These are phyloP conservation scores for Barbarea vulgaris DNA, from an alignment of 345 rosid species.

Conservation along the genomic window DNA sequence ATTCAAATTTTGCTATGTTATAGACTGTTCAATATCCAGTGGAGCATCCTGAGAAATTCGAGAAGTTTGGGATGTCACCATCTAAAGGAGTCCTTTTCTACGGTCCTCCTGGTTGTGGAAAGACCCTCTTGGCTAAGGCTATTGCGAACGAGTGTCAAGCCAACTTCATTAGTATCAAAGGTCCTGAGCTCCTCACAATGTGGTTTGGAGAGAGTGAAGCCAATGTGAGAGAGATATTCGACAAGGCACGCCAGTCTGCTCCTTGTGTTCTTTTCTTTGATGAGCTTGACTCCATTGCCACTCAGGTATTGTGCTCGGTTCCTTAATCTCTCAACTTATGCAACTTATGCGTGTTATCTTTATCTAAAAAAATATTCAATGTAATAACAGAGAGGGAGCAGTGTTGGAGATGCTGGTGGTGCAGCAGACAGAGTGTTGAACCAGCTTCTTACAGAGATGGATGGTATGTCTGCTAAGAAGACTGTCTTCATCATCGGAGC, in stretches of 20 bases:
- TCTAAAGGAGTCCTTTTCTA: constrained; percentile 76
- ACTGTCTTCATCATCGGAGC: constrained; percentile 71
- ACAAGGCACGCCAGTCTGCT: constrained; percentile 72
- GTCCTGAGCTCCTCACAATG: constrained; percentile 76
- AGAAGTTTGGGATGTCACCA: constrained; percentile 84
- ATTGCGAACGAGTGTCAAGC: constrained; percentile 77
- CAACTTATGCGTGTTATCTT: not conserved
- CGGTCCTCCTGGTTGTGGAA: constrained; percentile 77
- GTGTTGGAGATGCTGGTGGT: constrained; percentile 68
- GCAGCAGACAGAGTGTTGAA: constrained; percentile 74
- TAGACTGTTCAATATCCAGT: constrained; percentile 84
- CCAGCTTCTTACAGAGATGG: constrained; percentile 78
- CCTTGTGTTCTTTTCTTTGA: constrained; percentile 81
- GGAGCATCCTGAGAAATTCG: constrained; percentile 80
- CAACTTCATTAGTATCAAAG: constrained; percentile 72
- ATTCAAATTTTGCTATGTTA: not conserved
- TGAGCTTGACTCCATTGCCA: constrained; percentile 79
- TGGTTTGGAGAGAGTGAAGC: constrained; percentile 88
- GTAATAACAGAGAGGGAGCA: constrained; percentile 56
- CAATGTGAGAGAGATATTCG: constrained; percentile 72
- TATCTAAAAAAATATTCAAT: not conserved
- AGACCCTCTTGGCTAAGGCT: constrained; percentile 69
- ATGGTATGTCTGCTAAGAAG: constrained; percentile 72
- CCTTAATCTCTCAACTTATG: not conserved
- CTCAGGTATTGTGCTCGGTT: constrained; percentile 51